Base-by-base conservation (phyloP, 495 filamentous ascomycete species). In the Penicillium angulare region DNA sequence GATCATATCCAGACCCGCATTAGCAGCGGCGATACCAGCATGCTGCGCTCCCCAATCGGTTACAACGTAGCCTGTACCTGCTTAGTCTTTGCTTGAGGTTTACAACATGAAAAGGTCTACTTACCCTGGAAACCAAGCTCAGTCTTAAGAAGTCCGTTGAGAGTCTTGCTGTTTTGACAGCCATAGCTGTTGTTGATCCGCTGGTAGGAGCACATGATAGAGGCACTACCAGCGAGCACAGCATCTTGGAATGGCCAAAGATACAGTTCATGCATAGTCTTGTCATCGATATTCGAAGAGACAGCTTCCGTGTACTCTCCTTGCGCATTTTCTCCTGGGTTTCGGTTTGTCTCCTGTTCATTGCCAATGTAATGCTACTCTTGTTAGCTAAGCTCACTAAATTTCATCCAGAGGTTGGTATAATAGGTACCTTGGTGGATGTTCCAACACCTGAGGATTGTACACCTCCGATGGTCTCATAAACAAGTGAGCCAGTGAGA, bases 401-500 rank as follows among this genome's bases (percentile, higher is more conserved):
- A 13, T 7, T 15, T 18, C 4, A 7, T n/a, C n/a, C 0, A 18
- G 7, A 18, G n/a, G 13, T 9, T 38, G 34, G n/a, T 8, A 1
- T 3, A 10, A 9, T 0, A 48, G 50, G 7, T 65, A 79, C 78
- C 67, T 92, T 92, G 15, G 81, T 77, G 0, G 82, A 88, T 12
- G 88, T 86, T 36, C 85, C 86, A 7, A 92, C 84, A 16, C 83
- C 84, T 15, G 81, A 73, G 1, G 80, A 75, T 64, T 91, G 84
- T 6, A 92, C 84, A 4, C 90, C 85, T 24, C 69, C 71, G 56
- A 86, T 81, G 13, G 75, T 86, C 56, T 83, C 64, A 21, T 77
- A 78, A 20, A 79, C 77, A 3, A 79, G 76, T 48, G 80, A 65
- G 9, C 83, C 84, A 58, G 80, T 78, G 4, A 86, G 74, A 17